Percentiles rank a stretch among this genome's conserved stretches.
Evolutionary conservation across 306 rosid genomes (phyloP).

Genomic region (Crotalaria pallida): DNA sequence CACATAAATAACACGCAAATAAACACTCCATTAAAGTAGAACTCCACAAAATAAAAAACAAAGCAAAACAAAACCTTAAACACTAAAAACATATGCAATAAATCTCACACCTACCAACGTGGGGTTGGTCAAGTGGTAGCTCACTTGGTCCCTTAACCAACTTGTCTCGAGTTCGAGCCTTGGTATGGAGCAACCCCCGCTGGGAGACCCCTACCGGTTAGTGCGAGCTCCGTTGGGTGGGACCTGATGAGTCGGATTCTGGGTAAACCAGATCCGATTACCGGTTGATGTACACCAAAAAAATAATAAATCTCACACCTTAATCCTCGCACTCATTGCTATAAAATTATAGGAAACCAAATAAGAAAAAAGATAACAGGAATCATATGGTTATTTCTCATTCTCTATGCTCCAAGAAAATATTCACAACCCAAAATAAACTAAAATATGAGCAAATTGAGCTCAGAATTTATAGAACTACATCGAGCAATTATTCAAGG

Average conservation of each 20-base stretch:
- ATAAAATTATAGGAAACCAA: not conserved
- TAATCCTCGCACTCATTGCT: not conserved
- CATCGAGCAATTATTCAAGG: conserved; percentile 12
- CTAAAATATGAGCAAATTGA: not conserved
- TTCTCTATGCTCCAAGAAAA: not conserved
- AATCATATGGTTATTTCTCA: not conserved
- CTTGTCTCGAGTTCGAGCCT: no score
- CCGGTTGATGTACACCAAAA: no score
- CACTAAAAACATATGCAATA: no score
- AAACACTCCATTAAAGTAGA: not conserved
- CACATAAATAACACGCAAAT: conserved; percentile 3
- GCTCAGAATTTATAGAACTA: not conserved
- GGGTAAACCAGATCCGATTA: no score
- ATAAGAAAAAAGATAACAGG: not conserved
- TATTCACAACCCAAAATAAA: not conserved
- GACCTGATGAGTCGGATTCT: no score
- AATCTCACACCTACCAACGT: conserved; percentile 13
- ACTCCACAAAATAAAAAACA: not conserved
- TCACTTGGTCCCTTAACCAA: no score
- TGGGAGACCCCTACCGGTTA: no score
- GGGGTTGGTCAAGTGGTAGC: no score
- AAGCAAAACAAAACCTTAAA: not conserved
- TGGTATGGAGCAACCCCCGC: no score
- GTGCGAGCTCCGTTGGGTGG: no score
- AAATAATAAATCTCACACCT: no score